Base-by-base conservation (phyloP, 192 early-diverging fungal genomes). In the Gigaspora rosea region DNA sequence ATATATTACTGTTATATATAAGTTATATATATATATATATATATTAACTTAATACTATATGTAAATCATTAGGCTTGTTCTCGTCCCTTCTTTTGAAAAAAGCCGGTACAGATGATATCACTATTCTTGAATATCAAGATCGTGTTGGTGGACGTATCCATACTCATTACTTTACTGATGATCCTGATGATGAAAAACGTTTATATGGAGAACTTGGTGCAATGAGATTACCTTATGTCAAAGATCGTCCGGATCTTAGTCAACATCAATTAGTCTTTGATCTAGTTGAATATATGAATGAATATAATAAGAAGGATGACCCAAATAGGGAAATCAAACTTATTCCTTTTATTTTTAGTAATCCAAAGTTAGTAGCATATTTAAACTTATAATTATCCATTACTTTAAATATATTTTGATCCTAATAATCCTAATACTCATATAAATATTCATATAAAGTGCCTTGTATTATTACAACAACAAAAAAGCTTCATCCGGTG, bases 231-330 rank as follows among this genome's bases (percentile, higher is more conserved):
- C 77, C 75, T 12, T 12, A 32, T 27, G 12, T 10, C 12, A 27
- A n/a, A 62, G 32, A 62, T 63, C 20, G 12, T 16, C 49, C 71
- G 20, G 80, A 81, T 6, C 61, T 63, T 63, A 33, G 22, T 8
- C 8, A 7, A 15, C 80, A 81, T 70, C 62, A 81, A 33, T 72
- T 78, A 10, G 80, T 81, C 8, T 81, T 81, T 62, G 64, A 81
- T 33, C 46, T 74, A 36, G 61, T 65, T 3, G 65, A 79, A 4
- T 70, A 81, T 7, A 41, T 81, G 47, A 81, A 81, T 61, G 35
- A 51, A 9, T 0, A 51, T 4, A 78, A 75, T 27, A 67, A 75
- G 32, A 35, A 80, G 12, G 59, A 35, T 0, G 32, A 74, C 46
- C 48, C 67, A n/a, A 65, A 75, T 8, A 54, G 75, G 12, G 59